Evolutionary conservation across 2,329 filamentous ascomycete genomes (phyloP), one percentile per base, ranked within the genome.

Genomic region (Aspergillus floridensis): DNA sequence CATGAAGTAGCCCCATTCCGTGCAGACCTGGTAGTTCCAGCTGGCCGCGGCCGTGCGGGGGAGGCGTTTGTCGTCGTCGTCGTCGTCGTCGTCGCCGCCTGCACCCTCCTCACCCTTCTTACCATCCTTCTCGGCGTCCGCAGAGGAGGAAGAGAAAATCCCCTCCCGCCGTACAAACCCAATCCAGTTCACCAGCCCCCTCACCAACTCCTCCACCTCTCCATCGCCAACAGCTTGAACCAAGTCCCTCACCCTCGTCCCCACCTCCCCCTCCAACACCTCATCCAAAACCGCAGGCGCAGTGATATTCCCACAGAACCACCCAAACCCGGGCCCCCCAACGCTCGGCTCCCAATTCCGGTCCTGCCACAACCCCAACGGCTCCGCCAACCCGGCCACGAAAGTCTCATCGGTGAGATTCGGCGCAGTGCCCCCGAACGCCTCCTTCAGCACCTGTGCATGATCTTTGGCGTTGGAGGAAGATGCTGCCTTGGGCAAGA

Each of bases 1-100:
- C 64, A 88, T 84, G 53, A 93, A 85, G 75, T 86, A 95, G 10
- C 91, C 91, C 90, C 90, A 95, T 81, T 82, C 74, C 0, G 77
- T 80, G 70, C 81, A 83, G 58, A 82, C 81, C 68, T 86, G 85
- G 66, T 86, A 88, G 19, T 76, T 73, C 86, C 86, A 88, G 57
- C 76, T 71, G 26, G 80, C 74, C 77, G 63, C 5, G 59, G 47
- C 10, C 16, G 51, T 8, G 44, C 35, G 31, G 22, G 26, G 16
- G 41, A n/a, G 1, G 32, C 35, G 7, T 38, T 41, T 2, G 24
- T 19, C 11, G 22, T 48, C n/a, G 12, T 5, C 35, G 4, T 38
- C 35, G n/a, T n/a, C n/a, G 24, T 19, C 11, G 22, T 48, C n/a
- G 12, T 5, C 35, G 4, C 12, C 35, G 16, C 6, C 6, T 16